Conservation (phyloP, 1,284 basidiomycete species). For the Cutaneotrichosporon sp. region DNA sequence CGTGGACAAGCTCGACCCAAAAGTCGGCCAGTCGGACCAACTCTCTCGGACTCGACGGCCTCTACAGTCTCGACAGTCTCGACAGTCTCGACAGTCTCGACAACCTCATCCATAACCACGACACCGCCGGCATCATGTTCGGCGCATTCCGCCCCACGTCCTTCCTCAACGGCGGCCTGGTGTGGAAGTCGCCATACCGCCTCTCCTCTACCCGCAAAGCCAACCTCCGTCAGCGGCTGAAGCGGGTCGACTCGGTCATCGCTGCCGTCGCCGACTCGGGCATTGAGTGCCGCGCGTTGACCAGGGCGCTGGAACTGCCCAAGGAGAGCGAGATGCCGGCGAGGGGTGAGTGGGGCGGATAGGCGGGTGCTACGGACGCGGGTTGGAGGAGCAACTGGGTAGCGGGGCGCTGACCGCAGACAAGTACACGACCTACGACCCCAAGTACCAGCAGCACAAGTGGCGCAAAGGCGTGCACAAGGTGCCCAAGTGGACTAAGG, state of each 20-base stretch:
- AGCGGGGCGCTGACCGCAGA: too few species aligned
- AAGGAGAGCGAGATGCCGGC: conserved; percentile 50
- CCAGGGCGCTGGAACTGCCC: conserved; percentile 33
- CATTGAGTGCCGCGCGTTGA: conserved; percentile 59
- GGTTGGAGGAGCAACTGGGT: too few species aligned
- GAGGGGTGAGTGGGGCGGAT: conserved; percentile 48
- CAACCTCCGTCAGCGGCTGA: conserved; percentile 79
- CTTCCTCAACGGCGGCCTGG: conserved; percentile 27
- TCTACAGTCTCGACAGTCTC: too few species aligned
- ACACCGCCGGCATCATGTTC: conserved; percentile 34
- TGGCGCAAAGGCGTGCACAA: conserved; percentile 96
- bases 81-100: too few species aligned
- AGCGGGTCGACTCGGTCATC: conserved; percentile 89
- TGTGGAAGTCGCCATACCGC: conserved; percentile 84
- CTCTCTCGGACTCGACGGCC: neutral
- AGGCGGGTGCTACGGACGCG: too few species aligned
- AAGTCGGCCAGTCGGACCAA: conserved; percentile 3
- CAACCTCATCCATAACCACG: neutral
- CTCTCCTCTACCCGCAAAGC: conserved; percentile 85
- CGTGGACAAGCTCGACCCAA: neutral
- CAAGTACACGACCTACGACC: conserved; percentile 91
- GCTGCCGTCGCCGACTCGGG: conserved; percentile 77
- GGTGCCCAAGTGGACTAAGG: conserved; percentile 89
- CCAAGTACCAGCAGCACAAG: conserved; percentile 52
- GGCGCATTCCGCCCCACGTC: conserved; percentile 35